Conservation (phyloP, 768 basidiomycete species). For the Rhodotorula graminis region DNA sequence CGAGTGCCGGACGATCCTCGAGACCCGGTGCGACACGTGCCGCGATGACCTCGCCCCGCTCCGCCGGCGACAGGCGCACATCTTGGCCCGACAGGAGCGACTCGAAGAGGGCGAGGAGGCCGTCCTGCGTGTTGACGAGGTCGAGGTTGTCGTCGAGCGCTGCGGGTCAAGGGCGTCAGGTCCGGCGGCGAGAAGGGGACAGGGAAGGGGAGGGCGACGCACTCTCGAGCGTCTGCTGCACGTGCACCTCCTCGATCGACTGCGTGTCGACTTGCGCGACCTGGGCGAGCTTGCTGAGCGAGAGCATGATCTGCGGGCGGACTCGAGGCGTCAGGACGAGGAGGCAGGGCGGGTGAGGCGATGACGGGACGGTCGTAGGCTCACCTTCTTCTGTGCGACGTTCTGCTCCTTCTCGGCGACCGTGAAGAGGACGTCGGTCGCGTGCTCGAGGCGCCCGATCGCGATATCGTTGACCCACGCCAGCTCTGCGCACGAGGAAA, state of each 20-base stretch:
- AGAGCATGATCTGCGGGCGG: conserved; percentile 70
- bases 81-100: conserved; percentile 38
- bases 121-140: conserved; percentile 76
- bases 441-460: conserved; percentile 61
- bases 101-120: conserved; percentile 62
- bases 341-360: too few relatives aligned
- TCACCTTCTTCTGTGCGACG: conserved; percentile 72
- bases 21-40: conserved; percentile 18
- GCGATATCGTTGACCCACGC: conserved; percentile 85
- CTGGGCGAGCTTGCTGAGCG: conserved; percentile 80
- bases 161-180: conserved; percentile 43
- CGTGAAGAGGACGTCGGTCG: conserved; percentile 60
- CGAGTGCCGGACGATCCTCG: conserved; percentile 46
- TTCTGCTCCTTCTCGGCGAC: conserved; percentile 59
- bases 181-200: not conserved
- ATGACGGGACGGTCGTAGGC: too few relatives aligned
- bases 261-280: conserved; percentile 60
- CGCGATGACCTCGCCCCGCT: conserved; percentile 18
- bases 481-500: conserved; percentile 31
- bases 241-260: conserved; percentile 51
- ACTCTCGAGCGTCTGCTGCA: conserved; percentile 51
- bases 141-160: conserved; percentile 83
- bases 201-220: conserved; percentile 40
- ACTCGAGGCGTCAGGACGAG: too few relatives aligned
- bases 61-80: not conserved